Evolutionary conservation across 768 basidiomycete species (phyloP), one percentile per base, ranked within the genome.

Genomic region (Podaxis sp.): DNA sequence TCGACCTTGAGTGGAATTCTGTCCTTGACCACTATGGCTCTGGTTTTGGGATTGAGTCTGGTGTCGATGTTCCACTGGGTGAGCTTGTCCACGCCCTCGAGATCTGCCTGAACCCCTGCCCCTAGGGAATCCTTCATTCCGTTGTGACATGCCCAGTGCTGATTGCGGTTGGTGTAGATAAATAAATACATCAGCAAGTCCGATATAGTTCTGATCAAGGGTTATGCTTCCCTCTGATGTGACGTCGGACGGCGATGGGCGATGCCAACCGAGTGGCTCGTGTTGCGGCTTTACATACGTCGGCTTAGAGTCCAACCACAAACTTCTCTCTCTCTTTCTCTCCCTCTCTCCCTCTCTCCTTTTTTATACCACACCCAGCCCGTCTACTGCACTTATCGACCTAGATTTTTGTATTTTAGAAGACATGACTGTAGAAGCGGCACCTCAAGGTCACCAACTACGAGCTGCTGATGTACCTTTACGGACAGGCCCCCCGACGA

Each of bases 401-500:
- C 33, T 33, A 33, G 33, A 33, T 2, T 33, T 33, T 33, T 33
- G 9, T 9, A 33, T 33, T 33, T 29, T 33, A 33, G 33, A 33
- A 1, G 43, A 46, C 5, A 52, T 51, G 54, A 57, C 49, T 4
- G n/a, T 49, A 11, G 46, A 49, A n/a, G 11, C 55, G 0, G 9
- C 25, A 33, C 7, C 58, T 37, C 50, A 46, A 25, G 2, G 17
- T 11, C 25, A 65, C 67, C 50, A 70, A 53, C 36, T 61, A 61
- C 9, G 64, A 67, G 13, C 61, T 66, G 13, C 29, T 9, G 50
- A 49, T 15, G 80, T 84, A 4, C 74, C 80, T 5, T 70, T 84
- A 36, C 69, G 81, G 11, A 77, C 76, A n/a, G 90, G 91, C 0
- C 85, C 80, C 22, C 91, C 91, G 12, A 90, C 89, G 1, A 75